A percentile compares a stretch with the other conserved stretches of the same genome.
Evolutionary conservation across 768 basidiomycete species (phyloP).

Genomic region (Cubamyces lactineus): DNA sequence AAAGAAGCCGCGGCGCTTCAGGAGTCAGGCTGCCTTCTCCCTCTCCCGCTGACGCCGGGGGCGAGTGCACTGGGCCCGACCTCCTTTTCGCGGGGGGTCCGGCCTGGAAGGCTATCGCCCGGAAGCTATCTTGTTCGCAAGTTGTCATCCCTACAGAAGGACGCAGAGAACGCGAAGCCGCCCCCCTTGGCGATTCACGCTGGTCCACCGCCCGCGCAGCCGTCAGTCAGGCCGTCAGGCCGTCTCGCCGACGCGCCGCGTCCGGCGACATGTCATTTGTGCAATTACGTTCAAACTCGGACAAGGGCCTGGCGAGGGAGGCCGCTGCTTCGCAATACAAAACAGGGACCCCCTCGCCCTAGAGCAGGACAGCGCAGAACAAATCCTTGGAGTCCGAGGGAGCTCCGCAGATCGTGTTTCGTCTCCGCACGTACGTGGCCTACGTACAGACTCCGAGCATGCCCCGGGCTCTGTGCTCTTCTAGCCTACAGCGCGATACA

Average conservation of each 20-base stretch:
- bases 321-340: conserved; percentile 14
- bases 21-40: not conserved
- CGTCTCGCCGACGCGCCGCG: conserved; percentile 1
- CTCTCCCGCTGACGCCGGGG: conserved; percentile 3
- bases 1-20: not conserved
- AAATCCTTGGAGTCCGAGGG: conserved; percentile 24
- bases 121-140: conserved; percentile 20
- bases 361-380: not conserved
- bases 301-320: not conserved
- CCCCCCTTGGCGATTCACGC: not conserved
- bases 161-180: conserved; percentile 11
- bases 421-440: conserved; percentile 4
- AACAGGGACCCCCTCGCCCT: not conserved
- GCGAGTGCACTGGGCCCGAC: not conserved
- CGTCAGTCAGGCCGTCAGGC: not conserved
- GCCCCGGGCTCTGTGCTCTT: conserved; percentile 12
- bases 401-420: conserved; percentile 11
- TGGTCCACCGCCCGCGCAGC: not conserved
- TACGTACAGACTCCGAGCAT: conserved; percentile 10
- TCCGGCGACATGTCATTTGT: not conserved
- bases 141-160: conserved; percentile 12
- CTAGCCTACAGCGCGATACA: conserved; percentile 16
- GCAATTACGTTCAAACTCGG: conserved; percentile 7
- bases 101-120: conserved; percentile 18
- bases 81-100: conserved; percentile 4